Percentiles rank a stretch among this genome's conserved stretches.
Evolutionary conservation across 73 alveolate genomes (phyloP).

Genomic region (Tetrahymena thermophila): DNA sequence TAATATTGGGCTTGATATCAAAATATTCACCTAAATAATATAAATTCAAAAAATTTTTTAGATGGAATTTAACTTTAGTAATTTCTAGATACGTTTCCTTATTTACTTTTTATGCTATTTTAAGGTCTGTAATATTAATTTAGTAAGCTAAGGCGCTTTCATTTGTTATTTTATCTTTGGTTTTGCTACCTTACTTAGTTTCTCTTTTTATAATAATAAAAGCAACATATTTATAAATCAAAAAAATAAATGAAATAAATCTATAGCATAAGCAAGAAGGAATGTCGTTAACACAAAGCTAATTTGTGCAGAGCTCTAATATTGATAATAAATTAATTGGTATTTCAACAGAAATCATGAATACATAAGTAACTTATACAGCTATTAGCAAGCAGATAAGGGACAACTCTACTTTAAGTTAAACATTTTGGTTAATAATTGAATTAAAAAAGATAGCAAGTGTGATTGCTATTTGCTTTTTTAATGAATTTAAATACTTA

Average conservation of each 20-base stretch:
- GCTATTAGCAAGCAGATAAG: not conserved
- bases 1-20: not conserved
- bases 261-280: not conserved
- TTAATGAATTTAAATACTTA: not conserved
- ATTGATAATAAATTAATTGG: not conserved
- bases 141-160: not conserved
- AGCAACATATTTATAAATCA: not conserved
- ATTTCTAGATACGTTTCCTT: not conserved
- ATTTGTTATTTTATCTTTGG: not conserved
- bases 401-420: not conserved
- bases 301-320: not conserved
- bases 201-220: not conserved
- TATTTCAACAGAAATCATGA: not conserved
- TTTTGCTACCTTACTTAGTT: not conserved
- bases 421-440: not conserved
- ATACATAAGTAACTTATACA: not conserved
- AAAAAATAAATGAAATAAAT: not conserved
- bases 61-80: not conserved
- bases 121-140: not conserved
- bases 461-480: not conserved
- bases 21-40: not conserved
- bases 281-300: not conserved
- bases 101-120: not conserved
- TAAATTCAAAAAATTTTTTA: not conserved
- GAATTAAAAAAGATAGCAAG: not conserved